These are phyloP conservation scores for Venturiaceae sp. DNA, from an alignment of 2,329 filamentous ascomycete genomes.

Conservation along the genomic window DNA sequence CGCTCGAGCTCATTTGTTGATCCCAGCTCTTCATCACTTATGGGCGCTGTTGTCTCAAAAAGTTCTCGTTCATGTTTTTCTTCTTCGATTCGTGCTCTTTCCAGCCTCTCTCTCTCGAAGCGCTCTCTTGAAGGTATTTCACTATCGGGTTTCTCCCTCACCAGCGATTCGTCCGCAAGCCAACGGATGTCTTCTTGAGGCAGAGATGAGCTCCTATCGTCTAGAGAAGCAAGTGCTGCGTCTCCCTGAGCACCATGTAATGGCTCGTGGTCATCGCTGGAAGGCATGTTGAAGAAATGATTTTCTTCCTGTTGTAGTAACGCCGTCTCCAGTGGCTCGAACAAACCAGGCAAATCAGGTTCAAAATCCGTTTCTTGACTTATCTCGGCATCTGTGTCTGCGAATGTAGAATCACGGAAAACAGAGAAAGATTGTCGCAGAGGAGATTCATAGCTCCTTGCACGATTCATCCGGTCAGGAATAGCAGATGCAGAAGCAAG, in stretches of 20 bases:
- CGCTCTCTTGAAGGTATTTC: too few relatives aligned
- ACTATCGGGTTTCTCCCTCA: too few relatives aligned
- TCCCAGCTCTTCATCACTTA: too few relatives aligned
- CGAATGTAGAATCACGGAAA: background rate
- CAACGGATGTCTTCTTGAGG: too few relatives aligned
- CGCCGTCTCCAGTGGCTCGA: background rate
- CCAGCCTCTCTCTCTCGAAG: too few relatives aligned
- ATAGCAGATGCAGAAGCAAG: background rate
- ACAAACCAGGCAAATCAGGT: background rate
- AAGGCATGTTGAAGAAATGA: background rate
- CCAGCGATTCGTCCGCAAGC: too few relatives aligned
- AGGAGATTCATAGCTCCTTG: background rate
- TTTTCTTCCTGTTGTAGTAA: background rate
- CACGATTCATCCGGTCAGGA: background rate
- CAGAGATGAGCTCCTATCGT: background rate
- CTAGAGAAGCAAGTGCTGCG: background rate
- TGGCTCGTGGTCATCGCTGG: background rate
- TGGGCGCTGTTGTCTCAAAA: too few relatives aligned
- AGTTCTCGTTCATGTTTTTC: too few relatives aligned
- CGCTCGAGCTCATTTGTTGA: too few relatives aligned
- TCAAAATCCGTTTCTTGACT: background rate
- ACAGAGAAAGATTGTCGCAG: constrained; percentile 1
- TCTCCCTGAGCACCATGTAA: background rate
- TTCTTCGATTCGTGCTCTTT: too few relatives aligned
- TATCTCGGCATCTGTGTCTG: background rate